phyloP scores from a whole-genome alignment of 495 filamentous ascomycete species.

The Aspergillus egyptiacus region DNA sequence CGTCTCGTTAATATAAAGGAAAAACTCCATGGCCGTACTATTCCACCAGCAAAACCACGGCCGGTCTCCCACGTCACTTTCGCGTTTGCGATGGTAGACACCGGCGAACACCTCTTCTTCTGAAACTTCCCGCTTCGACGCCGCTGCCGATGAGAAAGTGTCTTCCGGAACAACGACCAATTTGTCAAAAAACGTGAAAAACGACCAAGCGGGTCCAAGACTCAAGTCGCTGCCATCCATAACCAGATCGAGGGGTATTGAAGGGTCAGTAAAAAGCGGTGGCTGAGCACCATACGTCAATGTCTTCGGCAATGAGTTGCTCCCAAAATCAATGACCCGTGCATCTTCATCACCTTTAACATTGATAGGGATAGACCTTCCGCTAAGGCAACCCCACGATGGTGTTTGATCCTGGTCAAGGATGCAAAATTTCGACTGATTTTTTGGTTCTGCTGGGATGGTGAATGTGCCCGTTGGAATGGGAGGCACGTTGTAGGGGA shows the following conservation, averaged over 20 bases:
- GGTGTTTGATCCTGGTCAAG: conserved; percentile 48
- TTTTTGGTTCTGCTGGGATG: conserved; percentile 53
- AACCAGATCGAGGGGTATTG: conserved; percentile 53
- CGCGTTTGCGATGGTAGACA: conserved; percentile 34
- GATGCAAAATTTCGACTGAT: conserved; percentile 62
- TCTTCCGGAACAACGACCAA: conserved; percentile 64
- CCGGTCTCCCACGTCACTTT: conserved; percentile 54
- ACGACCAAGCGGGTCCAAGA: conserved; percentile 71
- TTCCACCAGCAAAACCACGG: conserved; percentile 93
- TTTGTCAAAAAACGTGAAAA: conserved; percentile 69
- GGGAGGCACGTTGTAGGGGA: conserved; percentile 51
- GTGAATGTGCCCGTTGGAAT: conserved; percentile 60
- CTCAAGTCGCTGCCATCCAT: conserved; percentile 54
- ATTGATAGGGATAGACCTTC: conserved; percentile 37
- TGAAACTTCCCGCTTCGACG: conserved; percentile 26
- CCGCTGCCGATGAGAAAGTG: conserved; percentile 31
- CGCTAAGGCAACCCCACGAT: conserved; percentile 63
- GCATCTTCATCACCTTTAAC: conserved; percentile 20
- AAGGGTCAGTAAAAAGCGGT: conserved; percentile 44
- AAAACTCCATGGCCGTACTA: conserved; percentile 69
- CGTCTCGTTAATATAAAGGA: conserved; percentile 66
- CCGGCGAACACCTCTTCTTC: conserved; percentile 24
- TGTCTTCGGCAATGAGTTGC: conserved; percentile 26
- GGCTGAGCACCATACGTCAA: conserved; percentile 71
- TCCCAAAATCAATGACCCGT: conserved; percentile 25